phyloP scores from a whole-genome alignment of 1,139 yeast species.

The Candida dubliniensis region DNA sequence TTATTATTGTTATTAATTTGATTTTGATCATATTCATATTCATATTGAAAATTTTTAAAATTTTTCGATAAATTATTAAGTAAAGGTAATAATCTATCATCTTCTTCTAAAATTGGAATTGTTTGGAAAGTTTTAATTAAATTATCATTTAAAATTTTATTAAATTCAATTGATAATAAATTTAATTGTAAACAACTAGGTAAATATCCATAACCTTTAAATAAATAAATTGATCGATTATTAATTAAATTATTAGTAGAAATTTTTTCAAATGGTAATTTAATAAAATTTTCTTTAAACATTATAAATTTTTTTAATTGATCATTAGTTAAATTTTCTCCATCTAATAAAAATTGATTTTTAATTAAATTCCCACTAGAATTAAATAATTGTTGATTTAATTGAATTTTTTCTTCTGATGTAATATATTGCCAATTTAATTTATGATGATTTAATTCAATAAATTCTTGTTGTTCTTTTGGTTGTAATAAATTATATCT shows the following conservation, averaged over 20 bases:
- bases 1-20: slow-evolving; percentile 19
- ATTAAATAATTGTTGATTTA: slow-evolving; percentile 53
- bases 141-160: slow-evolving; percentile 50
- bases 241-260: slow-evolving; percentile 64
- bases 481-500: slow-evolving; percentile 67
- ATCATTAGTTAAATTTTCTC: slow-evolving; percentile 34
- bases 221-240: slow-evolving; percentile 63
- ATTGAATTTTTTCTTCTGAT: slow-evolving; percentile 56
- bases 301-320: slow-evolving; percentile 46
- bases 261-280: slow-evolving; percentile 87
- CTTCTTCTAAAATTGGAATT: slow-evolving; percentile 86
- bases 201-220: slow-evolving; percentile 75
- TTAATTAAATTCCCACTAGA: slow-evolving; percentile 46
- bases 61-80: slow-evolving; percentile 77
- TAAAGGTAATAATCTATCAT: slow-evolving; percentile 83
- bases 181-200: slow-evolving; percentile 80
- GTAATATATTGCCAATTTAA: slow-evolving; percentile 72
- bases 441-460: slow-evolving; percentile 50
- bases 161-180: slow-evolving; percentile 66
- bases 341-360: slow-evolving; percentile 27
- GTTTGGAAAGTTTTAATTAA: slow-evolving; percentile 72
- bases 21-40: too few relatives aligned
- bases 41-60: slow-evolving; percentile 60
- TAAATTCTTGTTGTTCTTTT: slow-evolving; percentile 71
- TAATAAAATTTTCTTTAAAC: slow-evolving; percentile 61